Percentiles rank a stretch among this genome's conserved stretches.
Evolutionary conservation across 768 basidiomycete species (phyloP).

Genomic region (Hemileccinum rubropunctum): DNA sequence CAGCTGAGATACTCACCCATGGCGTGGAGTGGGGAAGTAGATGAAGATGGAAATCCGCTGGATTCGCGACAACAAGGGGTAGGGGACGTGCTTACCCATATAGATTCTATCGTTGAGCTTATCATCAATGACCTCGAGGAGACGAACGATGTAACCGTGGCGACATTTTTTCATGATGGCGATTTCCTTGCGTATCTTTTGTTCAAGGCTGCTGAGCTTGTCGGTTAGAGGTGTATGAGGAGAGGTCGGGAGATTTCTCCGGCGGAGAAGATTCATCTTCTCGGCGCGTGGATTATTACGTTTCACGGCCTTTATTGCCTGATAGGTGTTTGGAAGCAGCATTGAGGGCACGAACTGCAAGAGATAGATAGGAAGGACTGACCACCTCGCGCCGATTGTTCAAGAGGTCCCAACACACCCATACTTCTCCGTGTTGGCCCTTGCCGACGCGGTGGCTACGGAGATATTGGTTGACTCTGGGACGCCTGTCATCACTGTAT

Average conservation of each 20-base stretch:
- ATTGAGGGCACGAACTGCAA: conserved; percentile 4
- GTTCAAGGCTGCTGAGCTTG: conserved; percentile 67
- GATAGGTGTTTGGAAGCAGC: conserved; percentile 9
- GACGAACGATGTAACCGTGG: conserved; percentile 84
- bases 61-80: conserved; percentile 9
- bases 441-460: conserved; percentile 74
- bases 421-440: conserved; percentile 91
- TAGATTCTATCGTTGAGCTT: conserved; percentile 83
- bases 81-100: conserved; percentile 67
- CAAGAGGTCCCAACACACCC: conserved; percentile 58
- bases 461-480: conserved; percentile 83
- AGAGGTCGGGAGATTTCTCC: conserved; percentile 42
- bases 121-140: conserved; percentile 96
- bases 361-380: conserved; percentile 23
- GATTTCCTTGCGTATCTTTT: conserved; percentile 89
- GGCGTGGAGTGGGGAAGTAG: conserved; percentile 23
- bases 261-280: conserved; percentile 53
- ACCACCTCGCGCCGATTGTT: conserved; percentile 48
- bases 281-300: conserved; percentile 71
- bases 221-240: conserved; percentile 60
- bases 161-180: conserved; percentile 98
- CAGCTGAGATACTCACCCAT: conserved; percentile 30
- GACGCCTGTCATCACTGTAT: conserved; percentile 38
- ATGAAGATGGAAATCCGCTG: conserved; percentile 16
- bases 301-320: conserved; percentile 81